Percentiles rank a stretch among this genome's conserved stretches.
phyloP scores from a whole-genome alignment of 176 grass and related monocot species.

The Avena sativa region DNA sequence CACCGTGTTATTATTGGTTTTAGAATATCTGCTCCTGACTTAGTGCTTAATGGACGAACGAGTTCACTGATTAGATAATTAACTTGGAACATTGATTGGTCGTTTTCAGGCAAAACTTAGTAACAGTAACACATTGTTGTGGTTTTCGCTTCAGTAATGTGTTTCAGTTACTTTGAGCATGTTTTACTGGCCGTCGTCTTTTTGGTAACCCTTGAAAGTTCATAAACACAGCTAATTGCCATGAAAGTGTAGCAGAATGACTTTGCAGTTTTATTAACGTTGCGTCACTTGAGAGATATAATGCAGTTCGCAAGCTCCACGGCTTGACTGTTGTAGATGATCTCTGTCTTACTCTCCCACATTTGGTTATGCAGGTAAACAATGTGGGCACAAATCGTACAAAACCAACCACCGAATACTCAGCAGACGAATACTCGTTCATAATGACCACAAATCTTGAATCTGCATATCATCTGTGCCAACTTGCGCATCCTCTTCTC shows the following conservation, averaged over 20 bases:
- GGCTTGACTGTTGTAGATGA: neutral
- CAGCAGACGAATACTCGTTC: conserved; percentile 70
- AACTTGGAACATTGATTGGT: neutral
- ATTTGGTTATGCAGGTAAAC: conserved; percentile 65
- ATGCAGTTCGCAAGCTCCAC: neutral
- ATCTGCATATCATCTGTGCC: conserved; percentile 81
- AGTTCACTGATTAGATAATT: neutral
- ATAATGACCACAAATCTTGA: conserved; percentile 88
- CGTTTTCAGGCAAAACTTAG: neutral
- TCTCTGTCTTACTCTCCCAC: neutral
- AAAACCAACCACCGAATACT: conserved; percentile 66
- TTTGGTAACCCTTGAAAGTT: neutral
- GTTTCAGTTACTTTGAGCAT: neutral
- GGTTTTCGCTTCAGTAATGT: neutral
- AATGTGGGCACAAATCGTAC: conserved; percentile 82
- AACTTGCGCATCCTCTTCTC: conserved; percentile 87
- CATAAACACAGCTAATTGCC: neutral
- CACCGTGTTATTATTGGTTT: neutral
- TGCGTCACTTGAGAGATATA: neutral
- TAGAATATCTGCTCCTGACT: neutral
- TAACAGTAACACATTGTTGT: neutral
- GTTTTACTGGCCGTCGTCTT: neutral
- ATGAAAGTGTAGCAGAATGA: too few species aligned
- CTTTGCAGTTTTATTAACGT: too few species aligned
- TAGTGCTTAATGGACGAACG: neutral